phyloP scores from a whole-genome alignment of 2,329 filamentous ascomycete species.

The Trematosphaeria pertusa region DNA sequence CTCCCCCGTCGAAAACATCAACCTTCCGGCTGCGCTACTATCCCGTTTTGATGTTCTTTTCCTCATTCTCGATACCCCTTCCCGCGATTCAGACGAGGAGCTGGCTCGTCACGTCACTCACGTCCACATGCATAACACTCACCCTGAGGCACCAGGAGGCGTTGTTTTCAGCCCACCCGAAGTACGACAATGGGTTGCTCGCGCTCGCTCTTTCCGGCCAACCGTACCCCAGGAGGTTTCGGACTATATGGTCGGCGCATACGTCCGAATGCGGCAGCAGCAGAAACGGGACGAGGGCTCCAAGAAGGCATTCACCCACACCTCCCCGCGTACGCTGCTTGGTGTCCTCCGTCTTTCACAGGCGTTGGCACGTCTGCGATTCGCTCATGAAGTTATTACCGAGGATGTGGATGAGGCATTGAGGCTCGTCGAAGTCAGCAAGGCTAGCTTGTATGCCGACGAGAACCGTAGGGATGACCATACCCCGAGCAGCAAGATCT shows the following conservation, averaged over 20 bases:
- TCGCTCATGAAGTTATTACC: slow-evolving; percentile 81
- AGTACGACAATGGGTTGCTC: slow-evolving; percentile 94
- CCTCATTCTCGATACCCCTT: slow-evolving; percentile 92
- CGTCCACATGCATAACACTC: slow-evolving; percentile 95
- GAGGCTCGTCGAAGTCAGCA: slow-evolving; percentile 88
- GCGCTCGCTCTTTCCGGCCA: slow-evolving; percentile 87
- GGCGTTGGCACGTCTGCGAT: slow-evolving; percentile 89
- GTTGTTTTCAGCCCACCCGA: slow-evolving; percentile 92
- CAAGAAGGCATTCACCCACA: slow-evolving; percentile 93
- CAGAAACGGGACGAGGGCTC: slow-evolving; percentile 90
- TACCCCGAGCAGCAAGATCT: slow-evolving; percentile 88
- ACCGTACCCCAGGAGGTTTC: slow-evolving; percentile 83
- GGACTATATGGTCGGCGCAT: slow-evolving; percentile 97
- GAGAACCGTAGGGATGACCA: slow-evolving; percentile 65
- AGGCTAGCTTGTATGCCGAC: slow-evolving; percentile 85
- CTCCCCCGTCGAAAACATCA: slow-evolving; percentile 98
- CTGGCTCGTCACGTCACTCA: slow-evolving; percentile 94
- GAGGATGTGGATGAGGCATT: slow-evolving; percentile 97
- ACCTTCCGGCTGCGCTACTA: slow-evolving; percentile 93
- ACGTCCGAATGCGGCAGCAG: slow-evolving; percentile 90
- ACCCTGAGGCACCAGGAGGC: slow-evolving; percentile 73
- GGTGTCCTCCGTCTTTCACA: slow-evolving; percentile 93
- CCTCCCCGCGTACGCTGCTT: slow-evolving; percentile 89
- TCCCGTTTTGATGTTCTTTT: slow-evolving; percentile 98
- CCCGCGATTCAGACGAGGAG: slow-evolving; percentile 87